phyloP scores from a whole-genome alignment of 2,329 filamentous ascomycete genomes.

The Torrubiellomyces zombiae region DNA sequence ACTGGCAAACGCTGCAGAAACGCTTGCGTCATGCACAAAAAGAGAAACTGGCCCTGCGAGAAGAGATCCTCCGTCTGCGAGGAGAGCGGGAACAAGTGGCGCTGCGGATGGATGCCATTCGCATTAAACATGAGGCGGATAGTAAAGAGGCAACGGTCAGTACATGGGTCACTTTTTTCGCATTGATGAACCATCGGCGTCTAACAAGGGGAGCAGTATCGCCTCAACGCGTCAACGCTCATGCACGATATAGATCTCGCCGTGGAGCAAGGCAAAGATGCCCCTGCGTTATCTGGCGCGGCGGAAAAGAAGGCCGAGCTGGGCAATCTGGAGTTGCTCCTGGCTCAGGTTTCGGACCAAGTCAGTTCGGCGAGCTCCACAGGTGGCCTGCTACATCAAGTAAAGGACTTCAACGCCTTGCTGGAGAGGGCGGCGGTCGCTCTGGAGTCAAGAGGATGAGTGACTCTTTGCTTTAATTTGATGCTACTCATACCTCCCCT shows the following conservation, averaged over 20 bases:
- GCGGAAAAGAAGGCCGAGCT: slow-evolving; percentile 33
- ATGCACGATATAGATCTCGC: slow-evolving; percentile 48
- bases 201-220: slow-evolving; percentile 15
- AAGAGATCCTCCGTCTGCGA: slow-evolving; percentile 42
- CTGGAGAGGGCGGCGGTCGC: slow-evolving; percentile 42
- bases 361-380: slow-evolving; percentile 30
- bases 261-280: slow-evolving; percentile 31
- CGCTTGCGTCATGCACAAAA: slow-evolving; percentile 39
- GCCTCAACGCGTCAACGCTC: slow-evolving; percentile 36
- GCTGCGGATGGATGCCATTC: slow-evolving; percentile 44
- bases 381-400: slow-evolving; percentile 37
- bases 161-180: slow-evolving; percentile 1
- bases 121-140: slow-evolving; percentile 39
- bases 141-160: slow-evolving; percentile 34
- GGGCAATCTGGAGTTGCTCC: slow-evolving; percentile 38
- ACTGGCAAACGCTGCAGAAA: slow-evolving; percentile 38
- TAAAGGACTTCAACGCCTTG: slow-evolving; percentile 46
- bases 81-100: slow-evolving; percentile 45
- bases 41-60: slow-evolving; percentile 38
- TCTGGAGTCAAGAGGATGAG: slow-evolving; percentile 28
- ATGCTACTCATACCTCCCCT: neutral
- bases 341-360: slow-evolving; percentile 37
- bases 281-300: slow-evolving; percentile 26
- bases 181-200: slow-evolving; percentile 1
- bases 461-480: slow-evolving; percentile 2